Evolutionary conservation across 2,329 filamentous ascomycete genomes (phyloP), one percentile per base, ranked within the genome.

Genomic region (Penicillium sp.): DNA sequence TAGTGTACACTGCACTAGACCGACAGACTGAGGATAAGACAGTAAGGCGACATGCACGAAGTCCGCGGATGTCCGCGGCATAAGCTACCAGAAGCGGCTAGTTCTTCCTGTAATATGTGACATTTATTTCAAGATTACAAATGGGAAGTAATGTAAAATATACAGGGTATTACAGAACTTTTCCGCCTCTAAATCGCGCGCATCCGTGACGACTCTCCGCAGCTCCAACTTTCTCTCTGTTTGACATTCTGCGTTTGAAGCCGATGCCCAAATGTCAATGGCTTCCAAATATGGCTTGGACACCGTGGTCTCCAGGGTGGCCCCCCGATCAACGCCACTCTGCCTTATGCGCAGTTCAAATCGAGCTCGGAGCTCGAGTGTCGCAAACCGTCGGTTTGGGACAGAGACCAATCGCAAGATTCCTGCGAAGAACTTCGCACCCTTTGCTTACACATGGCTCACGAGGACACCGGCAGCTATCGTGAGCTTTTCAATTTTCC

Each of bases 401-500:
- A 60, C 64, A 18, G 39, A 41, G 22, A 25, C 13, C 2, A 5
- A 8, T 41, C 20, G 11, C 22, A 41, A 40, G 38, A 10, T 6
- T 2, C 10, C 38, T 16, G 22, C 11, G 4, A 56, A 59, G 46
- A 48, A 35, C 13, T 35, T 46, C 14, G 47, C 27, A 10, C 55
- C 57, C 6, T 58, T 67, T 27, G 68, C 69, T 14, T 64, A 59
- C 48, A 69, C 69, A 30, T 71, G 67, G 69, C 56, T 70, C 30
- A 68, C 69, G 13, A 63, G 56, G 44, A 62, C 61, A 14, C 67
- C 68, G 3, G 58, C 64, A 44, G 51, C 55, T 16, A 63, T 68
- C 48, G 68, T 71, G 49, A 57, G 66, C 46, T 13, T 14, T 16
- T 27, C 9, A 18, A 11, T 5, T 13, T 10, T 13, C 16, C 9